Base-by-base conservation (phyloP, 306 rosid species). In the Quercus engelmannii region DNA sequence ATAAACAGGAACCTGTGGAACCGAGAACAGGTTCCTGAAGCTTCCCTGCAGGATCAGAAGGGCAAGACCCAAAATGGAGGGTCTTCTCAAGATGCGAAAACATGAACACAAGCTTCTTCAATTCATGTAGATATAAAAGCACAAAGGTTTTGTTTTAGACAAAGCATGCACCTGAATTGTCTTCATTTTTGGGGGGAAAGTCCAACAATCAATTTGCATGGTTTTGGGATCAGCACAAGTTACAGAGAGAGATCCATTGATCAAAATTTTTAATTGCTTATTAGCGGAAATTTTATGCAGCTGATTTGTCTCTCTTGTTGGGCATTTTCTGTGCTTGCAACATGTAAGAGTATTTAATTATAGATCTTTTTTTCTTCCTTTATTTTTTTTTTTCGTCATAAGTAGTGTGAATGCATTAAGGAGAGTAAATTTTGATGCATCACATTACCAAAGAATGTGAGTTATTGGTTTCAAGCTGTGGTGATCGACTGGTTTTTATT, bases 21-120 rank as follows among this genome's bases (percentile, higher is more conserved):
- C 80, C 78, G 55, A 82, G 73, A 69, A 76, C 83, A 82, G 88
- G 79, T 80, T 67, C 76, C 87, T 55, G 70, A 71, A 65, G 67
- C 79, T 82, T 77, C 85, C 76, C 78, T 12, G 67, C 72, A 62
- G 71, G 86, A 82, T 77, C 77, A 81, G 81, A 57, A 82, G 74
- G 75, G 78, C 69, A 84, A 74, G 59, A 70, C 49, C 75, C 84
- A 80, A 71, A 81, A 74, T 79, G 84, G 73, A 76, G 82, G 68
- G 74, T 62, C 83, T 52, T 84, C 86, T 70, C 71, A 38, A 86
- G 89, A 82, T 78, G 77, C 55, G 54, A 43, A 77, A 30, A 78
- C 82, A 49, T 85, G 83, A 69, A 71, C 38, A 18, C 4, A 35
- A 63, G 30, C 11, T 35, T 51, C 74, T 79, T 68, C 46, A 78